phyloP scores from a whole-genome alignment of 768 basidiomycete species.

The Brasilioporus rufonigricans region DNA sequence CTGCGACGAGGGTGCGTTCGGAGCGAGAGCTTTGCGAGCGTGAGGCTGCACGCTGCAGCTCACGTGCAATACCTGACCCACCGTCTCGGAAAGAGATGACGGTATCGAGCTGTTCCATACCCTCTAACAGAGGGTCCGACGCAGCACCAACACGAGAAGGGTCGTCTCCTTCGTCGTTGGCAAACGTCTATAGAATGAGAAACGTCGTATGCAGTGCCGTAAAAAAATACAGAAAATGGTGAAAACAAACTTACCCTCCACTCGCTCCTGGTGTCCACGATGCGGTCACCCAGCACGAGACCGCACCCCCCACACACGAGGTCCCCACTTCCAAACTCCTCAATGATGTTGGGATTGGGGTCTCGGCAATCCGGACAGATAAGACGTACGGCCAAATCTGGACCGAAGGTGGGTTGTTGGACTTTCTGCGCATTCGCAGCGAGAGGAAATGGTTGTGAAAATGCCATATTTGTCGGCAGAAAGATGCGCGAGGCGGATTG shows the following conservation, averaged over 20 bases:
- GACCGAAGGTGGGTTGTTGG: constrained; percentile 63
- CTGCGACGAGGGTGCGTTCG: constrained; percentile 81
- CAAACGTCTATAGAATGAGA: constrained; percentile 76
- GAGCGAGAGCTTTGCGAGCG: constrained; percentile 75
- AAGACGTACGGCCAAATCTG: constrained; percentile 83
- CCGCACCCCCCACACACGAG: constrained; percentile 94
- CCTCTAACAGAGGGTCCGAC: constrained; percentile 89
- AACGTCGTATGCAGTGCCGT: constrained; percentile 23
- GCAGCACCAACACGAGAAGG: constrained; percentile 99
- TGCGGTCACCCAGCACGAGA: constrained; percentile 90
- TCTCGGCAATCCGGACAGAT: constrained; percentile 96
- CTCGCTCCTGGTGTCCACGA: constrained; percentile 98
- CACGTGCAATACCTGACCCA: constrained; percentile 86
- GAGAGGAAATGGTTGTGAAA: constrained; percentile 78
- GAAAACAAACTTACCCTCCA: constrained; percentile 72
- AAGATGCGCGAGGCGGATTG: background rate
- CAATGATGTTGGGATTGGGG: constrained; percentile 90
- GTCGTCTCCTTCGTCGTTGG: constrained; percentile 98
- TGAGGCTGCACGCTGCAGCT: constrained; percentile 89
- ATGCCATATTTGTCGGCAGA: constrained; percentile 47
- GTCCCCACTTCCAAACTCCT: constrained; percentile 97
- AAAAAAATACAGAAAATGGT: constrained; percentile 13
- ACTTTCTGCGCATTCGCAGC: constrained; percentile 51
- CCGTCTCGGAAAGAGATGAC: constrained; percentile 95
- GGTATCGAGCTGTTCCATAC: constrained; percentile 92